Conservation (phyloP, 1,139 yeast genomes). For the Arxiozyma telluris region DNA sequence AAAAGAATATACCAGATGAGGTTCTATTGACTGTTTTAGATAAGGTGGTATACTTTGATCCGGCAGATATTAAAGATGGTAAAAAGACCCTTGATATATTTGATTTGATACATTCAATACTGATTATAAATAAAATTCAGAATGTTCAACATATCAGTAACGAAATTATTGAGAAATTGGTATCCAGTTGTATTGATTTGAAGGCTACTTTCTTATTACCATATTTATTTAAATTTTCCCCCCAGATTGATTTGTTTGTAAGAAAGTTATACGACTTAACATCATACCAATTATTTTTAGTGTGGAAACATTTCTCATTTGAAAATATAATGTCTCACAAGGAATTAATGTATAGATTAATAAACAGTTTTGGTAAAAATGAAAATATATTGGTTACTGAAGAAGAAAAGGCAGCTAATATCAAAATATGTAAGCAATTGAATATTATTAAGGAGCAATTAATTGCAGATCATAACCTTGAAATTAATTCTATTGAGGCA, state of each 20-base stretch:
- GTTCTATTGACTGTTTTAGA: slow-evolving; percentile 12
- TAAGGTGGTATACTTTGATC: slow-evolving; percentile 19
- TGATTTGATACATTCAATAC: slow-evolving; percentile 16
- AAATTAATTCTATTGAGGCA: background rate
- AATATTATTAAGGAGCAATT: background rate
- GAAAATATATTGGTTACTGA: slow-evolving; percentile 7
- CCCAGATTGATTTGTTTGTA: slow-evolving; percentile 9
- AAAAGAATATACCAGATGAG: slow-evolving; percentile 12
- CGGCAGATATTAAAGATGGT: slow-evolving; percentile 17
- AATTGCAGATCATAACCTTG: background rate
- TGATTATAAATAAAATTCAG: slow-evolving; percentile 9
- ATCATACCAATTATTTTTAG: slow-evolving; percentile 10
- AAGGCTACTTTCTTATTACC: slow-evolving; percentile 16
- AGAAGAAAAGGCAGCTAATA: slow-evolving; percentile 10
- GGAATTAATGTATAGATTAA: slow-evolving; percentile 8
- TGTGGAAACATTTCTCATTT: slow-evolving; percentile 10
- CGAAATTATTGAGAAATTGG: slow-evolving; percentile 10
- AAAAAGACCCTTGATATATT: slow-evolving; percentile 9
- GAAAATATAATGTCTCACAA: slow-evolving; percentile 7
- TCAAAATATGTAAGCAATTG: slow-evolving; percentile 1
- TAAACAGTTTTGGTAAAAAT: slow-evolving; percentile 12
- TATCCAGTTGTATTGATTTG: slow-evolving; percentile 8
- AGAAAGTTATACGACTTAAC: slow-evolving; percentile 10
- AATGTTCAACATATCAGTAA: slow-evolving; percentile 7
- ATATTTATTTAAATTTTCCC: slow-evolving; percentile 7